Evolutionary conservation across 78 protist genomes (phyloP).

Genomic region (Mantamonas sphyraenae): DNA sequence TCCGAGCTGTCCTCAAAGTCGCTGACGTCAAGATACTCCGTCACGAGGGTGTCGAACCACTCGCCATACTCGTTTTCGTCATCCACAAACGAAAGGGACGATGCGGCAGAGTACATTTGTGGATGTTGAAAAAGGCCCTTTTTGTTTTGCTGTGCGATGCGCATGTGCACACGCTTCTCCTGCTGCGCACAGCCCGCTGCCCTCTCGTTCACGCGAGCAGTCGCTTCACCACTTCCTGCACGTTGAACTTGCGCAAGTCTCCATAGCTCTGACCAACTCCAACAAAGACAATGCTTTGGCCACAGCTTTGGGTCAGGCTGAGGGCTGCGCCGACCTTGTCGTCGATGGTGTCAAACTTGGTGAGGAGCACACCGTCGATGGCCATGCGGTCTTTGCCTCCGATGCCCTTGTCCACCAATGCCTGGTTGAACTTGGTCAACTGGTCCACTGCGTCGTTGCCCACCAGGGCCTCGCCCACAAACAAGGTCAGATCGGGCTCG

Average conservation of each 20-base stretch:
- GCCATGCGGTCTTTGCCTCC: constrained; percentile 37
- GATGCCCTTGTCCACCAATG: constrained; percentile 40
- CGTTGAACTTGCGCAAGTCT: constrained; percentile 76
- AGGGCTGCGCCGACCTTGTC: constrained; percentile 99
- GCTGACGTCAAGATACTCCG: no score
- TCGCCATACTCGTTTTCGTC: no score
- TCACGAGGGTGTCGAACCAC: no score
- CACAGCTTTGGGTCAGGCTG: constrained; percentile 89
- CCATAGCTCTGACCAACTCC: constrained; percentile 95
- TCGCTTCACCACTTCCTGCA: constrained; percentile 62
- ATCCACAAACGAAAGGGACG: no score
- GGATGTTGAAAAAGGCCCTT: no score
- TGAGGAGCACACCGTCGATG: constrained; percentile 97
- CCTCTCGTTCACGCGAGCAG: constrained; percentile 51
- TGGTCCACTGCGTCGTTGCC: constrained; percentile 99
- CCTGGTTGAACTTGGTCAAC: constrained; percentile 80
- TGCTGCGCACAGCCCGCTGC: no score
- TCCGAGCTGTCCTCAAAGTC: no score
- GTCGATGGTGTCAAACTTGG: constrained; percentile 99
- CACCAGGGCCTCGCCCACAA: constrained; percentile 99
- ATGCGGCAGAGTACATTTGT: no score
- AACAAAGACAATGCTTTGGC: constrained; percentile 94
- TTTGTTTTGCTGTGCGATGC: no score
- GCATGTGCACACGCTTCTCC: no score
- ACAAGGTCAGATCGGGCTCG: constrained; percentile 90